Conservation (phyloP, 192 early-diverging fungal species). For the Coemansia sp. region DNA sequence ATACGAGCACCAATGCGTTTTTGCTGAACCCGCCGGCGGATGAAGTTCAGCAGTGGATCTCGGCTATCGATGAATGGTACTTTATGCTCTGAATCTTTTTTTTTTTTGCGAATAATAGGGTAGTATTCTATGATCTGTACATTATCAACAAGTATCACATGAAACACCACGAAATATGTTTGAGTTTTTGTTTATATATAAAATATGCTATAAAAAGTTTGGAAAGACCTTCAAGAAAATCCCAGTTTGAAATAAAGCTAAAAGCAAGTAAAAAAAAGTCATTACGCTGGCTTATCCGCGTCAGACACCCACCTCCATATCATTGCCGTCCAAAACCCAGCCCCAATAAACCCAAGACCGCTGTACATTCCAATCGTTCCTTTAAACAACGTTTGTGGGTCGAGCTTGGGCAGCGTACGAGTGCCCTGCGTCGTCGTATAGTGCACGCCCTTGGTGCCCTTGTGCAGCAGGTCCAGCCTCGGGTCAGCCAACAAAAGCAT, state of each 20-base stretch:
- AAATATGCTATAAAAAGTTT: too few species aligned
- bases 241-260: too few species aligned
- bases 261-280: too few species aligned
- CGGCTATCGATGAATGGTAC: slow-evolving; percentile 52
- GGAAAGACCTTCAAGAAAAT: too few species aligned
- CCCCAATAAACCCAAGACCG: neutral
- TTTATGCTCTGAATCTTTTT: slow-evolving; percentile 19
- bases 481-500: neutral
- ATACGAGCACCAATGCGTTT: slow-evolving; percentile 38
- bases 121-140: too few species aligned
- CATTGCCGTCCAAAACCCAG: neutral
- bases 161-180: too few species aligned
- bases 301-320: neutral
- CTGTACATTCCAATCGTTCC: neutral
- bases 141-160: too few species aligned
- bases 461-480: neutral
- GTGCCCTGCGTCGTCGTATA: slow-evolving; percentile 4
- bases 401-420: slow-evolving; percentile 1
- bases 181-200: too few species aligned
- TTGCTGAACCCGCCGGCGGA: slow-evolving; percentile 25
- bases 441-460: neutral
- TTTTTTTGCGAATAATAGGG: too few species aligned
- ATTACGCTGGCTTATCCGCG: too few species aligned
- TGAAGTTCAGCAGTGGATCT: slow-evolving; percentile 43
- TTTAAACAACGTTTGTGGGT: slow-evolving; percentile 1